Conservation (phyloP, 805 yeast genomes). For the Candida chilensis region DNA sequence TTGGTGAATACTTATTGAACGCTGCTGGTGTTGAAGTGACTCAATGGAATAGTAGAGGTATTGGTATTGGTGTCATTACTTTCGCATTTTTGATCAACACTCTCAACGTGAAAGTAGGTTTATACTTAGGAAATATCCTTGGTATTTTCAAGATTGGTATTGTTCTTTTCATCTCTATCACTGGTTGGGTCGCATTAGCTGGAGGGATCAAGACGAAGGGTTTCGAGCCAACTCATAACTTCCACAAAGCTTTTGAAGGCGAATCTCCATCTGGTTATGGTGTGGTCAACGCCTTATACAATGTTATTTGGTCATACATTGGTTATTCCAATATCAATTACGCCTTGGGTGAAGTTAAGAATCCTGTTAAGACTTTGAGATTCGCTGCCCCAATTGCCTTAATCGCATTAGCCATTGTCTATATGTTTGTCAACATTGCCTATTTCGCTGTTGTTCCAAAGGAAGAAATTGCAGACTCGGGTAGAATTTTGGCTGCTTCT, state of each 20-base stretch:
- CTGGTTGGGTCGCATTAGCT: slow-evolving; percentile 80
- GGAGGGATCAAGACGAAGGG: slow-evolving; percentile 50
- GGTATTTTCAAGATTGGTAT: slow-evolving; percentile 72
- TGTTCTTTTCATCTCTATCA: slow-evolving; percentile 57
- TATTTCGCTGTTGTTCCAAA: slow-evolving; percentile 77
- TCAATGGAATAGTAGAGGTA: slow-evolving; percentile 70
- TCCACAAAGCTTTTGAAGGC: slow-evolving; percentile 49
- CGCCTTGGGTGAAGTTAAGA: slow-evolving; percentile 70
- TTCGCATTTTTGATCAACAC: slow-evolving; percentile 62
- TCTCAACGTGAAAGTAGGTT: slow-evolving; percentile 53
- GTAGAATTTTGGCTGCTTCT: slow-evolving; percentile 66
- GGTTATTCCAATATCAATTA: slow-evolving; percentile 82
- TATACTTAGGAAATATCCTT: slow-evolving; percentile 49
- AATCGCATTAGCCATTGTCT: slow-evolving; percentile 48
- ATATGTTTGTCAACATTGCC: slow-evolving; percentile 71
- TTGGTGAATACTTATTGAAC: slow-evolving; percentile 66
- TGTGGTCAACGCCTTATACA: slow-evolving; percentile 57
- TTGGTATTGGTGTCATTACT: slow-evolving; percentile 67
- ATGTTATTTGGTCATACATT: slow-evolving; percentile 77
- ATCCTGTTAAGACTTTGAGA: slow-evolving; percentile 62
- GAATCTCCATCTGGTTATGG: slow-evolving; percentile 47
- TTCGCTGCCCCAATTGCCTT: slow-evolving; percentile 73
- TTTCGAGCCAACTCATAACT: slow-evolving; percentile 48
- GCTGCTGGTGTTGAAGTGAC: slow-evolving; percentile 65
- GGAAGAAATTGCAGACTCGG: slow-evolving; percentile 49